These are phyloP conservation scores for Apiospora marii DNA, from an alignment of 2,329 filamentous ascomycete genomes.

Conservation along the genomic window DNA sequence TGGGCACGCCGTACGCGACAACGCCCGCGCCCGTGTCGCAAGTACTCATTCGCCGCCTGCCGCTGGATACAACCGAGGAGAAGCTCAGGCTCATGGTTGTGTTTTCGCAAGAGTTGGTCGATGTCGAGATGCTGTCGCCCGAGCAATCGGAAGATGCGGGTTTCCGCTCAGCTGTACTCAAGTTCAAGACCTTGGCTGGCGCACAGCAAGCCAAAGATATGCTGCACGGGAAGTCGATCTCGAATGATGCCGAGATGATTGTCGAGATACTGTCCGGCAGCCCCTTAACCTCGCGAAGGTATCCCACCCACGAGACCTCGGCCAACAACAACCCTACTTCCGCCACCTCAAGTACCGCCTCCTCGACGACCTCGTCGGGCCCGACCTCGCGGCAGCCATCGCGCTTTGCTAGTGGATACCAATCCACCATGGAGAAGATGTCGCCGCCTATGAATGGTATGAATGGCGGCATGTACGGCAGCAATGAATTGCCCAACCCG, in stretches of 20 bases:
- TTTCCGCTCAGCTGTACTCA: slow-evolving; percentile 60
- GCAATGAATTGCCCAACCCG: slow-evolving; percentile 66
- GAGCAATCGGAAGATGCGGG: slow-evolving; percentile 59
- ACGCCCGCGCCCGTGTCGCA: slow-evolving; percentile 47
- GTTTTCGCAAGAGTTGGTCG: slow-evolving; percentile 63
- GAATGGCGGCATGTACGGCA: slow-evolving; percentile 41
- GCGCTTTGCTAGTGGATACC: slow-evolving; percentile 66
- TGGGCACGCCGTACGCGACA: slow-evolving; percentile 49
- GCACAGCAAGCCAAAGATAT: slow-evolving; percentile 65
- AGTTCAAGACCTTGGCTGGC: slow-evolving; percentile 60
- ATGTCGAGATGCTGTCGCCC: slow-evolving; percentile 58
- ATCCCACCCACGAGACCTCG: slow-evolving; percentile 55
- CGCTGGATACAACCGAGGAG: slow-evolving; percentile 61
- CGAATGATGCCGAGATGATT: slow-evolving; percentile 63
- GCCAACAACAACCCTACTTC: slow-evolving; percentile 34
- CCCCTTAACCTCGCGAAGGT: slow-evolving; percentile 52
- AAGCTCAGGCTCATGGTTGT: slow-evolving; percentile 64
- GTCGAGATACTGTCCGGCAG: slow-evolving; percentile 64
- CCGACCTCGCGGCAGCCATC: slow-evolving; percentile 60
- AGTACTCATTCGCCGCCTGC: slow-evolving; percentile 63
- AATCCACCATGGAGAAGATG: slow-evolving; percentile 67
- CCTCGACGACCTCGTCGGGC: slow-evolving; percentile 54
- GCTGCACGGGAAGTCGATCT: slow-evolving; percentile 63
- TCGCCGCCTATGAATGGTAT: slow-evolving; percentile 66
- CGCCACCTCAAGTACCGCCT: slow-evolving; percentile 51